Percentiles rank a stretch among this genome's conserved stretches.
Evolutionary conservation across 73 alveolate genomes (phyloP).

Genomic region (Urostyla sp.): DNA sequence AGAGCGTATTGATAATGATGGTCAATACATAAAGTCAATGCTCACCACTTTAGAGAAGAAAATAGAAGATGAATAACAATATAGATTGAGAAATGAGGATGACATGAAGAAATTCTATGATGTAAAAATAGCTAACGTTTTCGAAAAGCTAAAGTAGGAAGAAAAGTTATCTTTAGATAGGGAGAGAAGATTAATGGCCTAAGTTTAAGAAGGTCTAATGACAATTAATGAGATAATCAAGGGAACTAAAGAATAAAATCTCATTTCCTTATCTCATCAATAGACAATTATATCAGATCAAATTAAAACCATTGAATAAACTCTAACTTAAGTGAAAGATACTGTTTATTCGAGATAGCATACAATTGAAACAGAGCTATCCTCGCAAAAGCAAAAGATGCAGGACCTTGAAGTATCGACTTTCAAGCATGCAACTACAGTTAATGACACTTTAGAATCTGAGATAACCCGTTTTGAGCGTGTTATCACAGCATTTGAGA

Average conservation of each 20-base stretch:
- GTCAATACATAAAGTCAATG: conserved; percentile 33
- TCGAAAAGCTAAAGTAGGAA: conserved; percentile 63
- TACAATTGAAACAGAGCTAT: conserved; percentile 54
- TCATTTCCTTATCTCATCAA: conserved; percentile 57
- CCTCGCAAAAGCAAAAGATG: conserved; percentile 42
- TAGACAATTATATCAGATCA: conserved; percentile 62
- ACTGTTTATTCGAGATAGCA: conserved; percentile 39
- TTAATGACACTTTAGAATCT: conserved; percentile 65
- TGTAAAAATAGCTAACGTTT: conserved; percentile 41
- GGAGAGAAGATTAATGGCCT: conserved; percentile 60
- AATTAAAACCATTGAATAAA: conserved; percentile 37
- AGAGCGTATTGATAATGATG: conserved; percentile 51
- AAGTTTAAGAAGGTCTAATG: conserved; percentile 66
- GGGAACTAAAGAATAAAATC: conserved; percentile 71
- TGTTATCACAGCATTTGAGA: conserved; percentile 74
- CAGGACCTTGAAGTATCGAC: conserved; percentile 56
- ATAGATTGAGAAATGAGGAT: conserved; percentile 62
- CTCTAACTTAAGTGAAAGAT: conserved; percentile 64
- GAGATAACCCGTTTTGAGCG: conserved; percentile 72
- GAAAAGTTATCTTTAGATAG: conserved; percentile 68
- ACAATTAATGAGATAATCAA: conserved; percentile 72
- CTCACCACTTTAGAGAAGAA: conserved; percentile 52
- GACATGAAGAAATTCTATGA: conserved; percentile 66
- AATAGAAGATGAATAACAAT: conserved; percentile 63
- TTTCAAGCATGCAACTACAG: conserved; percentile 70